Evolutionary conservation across 2,329 filamentous ascomycete genomes (phyloP), one percentile per base, ranked within the genome.

Genomic region (Arthrobotrys sphaeroides): DNA sequence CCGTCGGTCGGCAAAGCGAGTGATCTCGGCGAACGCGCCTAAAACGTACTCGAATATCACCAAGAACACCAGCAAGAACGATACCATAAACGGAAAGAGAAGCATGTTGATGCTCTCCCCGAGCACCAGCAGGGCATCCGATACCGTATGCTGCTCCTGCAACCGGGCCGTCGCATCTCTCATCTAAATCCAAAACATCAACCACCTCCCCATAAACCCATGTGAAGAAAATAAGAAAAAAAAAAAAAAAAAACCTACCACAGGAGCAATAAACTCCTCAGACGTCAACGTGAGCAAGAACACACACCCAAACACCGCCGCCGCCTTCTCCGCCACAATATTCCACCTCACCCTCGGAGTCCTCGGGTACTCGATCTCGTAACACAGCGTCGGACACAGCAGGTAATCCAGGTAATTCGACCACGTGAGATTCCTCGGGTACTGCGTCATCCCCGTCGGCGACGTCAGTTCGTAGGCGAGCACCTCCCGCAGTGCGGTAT

Each of bases 1-100:
- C 83, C 95, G 92, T 42, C 94, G 89, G 82, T 98, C 95, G 61
- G 91, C 94, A 82, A 98, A 98, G 79, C 90, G 87, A 16, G 94
- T 97, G 78, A 98, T 91, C 82, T 99, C 95, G 12, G 94, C 95
- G 80, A 96, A 97, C 53, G 94, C 94, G 70, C 94, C 95, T 33
- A 98, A 88, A 9, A 97, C 88, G 83, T 98, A 99, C 83, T 99
- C 95, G 82, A 98, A 99, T 80, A 98, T 98, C 82, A 97, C 93
- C 72, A 99, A 89, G 85, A 99, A 99, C 66, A 98, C 94, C 53
- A 98, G 89, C 3, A 98, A 85, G 61, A 77, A 77, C n/a, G 73
- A 77, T 61, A 98, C 87, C 92, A 97, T 97, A 83, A 98, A 99
- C 2, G 95, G 95, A 83, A 97, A 98, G 20, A 99, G 87, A 16